Evolutionary conservation across 1,139 yeast genomes (phyloP).

Genomic region (Arxiozyma bovina): DNA sequence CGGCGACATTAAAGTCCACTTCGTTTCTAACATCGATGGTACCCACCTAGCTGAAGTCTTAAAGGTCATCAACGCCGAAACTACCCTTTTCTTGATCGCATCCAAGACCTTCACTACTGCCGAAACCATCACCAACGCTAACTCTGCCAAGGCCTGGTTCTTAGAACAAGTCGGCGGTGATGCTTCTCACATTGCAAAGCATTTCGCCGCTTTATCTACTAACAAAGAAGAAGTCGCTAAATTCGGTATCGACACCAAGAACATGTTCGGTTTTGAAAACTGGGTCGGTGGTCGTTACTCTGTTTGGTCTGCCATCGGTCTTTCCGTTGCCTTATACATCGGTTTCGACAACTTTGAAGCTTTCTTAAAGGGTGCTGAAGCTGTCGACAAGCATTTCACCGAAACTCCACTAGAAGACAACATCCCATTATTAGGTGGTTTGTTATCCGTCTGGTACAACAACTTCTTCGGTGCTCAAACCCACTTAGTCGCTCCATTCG

Average conservation of each 20-base stretch:
- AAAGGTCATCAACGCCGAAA: constrained; percentile 71
- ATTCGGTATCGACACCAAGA: constrained; percentile 93
- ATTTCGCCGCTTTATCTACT: constrained; percentile 93
- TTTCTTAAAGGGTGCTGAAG: constrained; percentile 95
- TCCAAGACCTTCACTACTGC: constrained; percentile 99
- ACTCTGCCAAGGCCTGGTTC: constrained; percentile 92
- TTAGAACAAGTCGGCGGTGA: constrained; percentile 57
- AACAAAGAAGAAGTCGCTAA: constrained; percentile 83
- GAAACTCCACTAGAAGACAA: constrained; percentile 80
- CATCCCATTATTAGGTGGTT: constrained; percentile 89
- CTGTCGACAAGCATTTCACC: constrained; percentile 83
- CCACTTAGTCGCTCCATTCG: constrained; percentile 95
- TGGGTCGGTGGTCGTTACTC: constrained; percentile 99
- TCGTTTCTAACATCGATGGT: constrained; percentile 97
- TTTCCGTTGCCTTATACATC: constrained; percentile 87
- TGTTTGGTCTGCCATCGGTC: constrained; percentile 97
- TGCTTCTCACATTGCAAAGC: constrained; percentile 75
- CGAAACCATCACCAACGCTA: constrained; percentile 93
- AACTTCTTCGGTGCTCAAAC: constrained; percentile 97
- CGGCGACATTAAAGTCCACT: constrained; percentile 70
- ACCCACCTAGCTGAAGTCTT: constrained; percentile 91
- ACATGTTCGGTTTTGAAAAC: constrained; percentile 96
- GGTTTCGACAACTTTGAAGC: constrained; percentile 89
- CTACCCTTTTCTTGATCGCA: constrained; percentile 89
- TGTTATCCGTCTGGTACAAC: constrained; percentile 94